These are phyloP conservation scores for Globisporangium abappressorium DNA, from an alignment of 352 stramenopile species.

Conservation along the genomic window DNA sequence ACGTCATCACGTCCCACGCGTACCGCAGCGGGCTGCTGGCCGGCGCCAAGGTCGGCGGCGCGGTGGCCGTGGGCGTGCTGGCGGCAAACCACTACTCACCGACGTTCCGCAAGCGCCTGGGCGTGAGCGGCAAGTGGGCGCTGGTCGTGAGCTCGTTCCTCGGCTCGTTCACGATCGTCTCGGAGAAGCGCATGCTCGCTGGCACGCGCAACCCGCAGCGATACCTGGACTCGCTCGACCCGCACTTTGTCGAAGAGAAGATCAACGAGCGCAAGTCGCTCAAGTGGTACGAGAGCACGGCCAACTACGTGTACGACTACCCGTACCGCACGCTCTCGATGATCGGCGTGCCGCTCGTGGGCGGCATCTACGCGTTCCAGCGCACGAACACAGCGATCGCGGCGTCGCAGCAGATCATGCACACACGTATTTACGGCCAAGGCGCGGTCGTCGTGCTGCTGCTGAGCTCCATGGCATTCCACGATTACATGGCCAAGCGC, in stretches of 20 bases:
- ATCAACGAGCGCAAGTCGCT: conserved; percentile 33
- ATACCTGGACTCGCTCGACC: conserved; percentile 62
- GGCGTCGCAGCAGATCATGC: conserved; percentile 83
- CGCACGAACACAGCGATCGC: conserved; percentile 66
- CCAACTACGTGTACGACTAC: conserved; percentile 83
- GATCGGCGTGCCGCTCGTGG: conserved; percentile 60
- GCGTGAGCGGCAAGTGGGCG: conserved; percentile 69
- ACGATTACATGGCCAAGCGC: conserved; percentile 78
- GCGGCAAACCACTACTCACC: conserved; percentile 58
- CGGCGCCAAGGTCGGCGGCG: conserved; percentile 27
- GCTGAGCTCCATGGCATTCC: conserved; percentile 78
- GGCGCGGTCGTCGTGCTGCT: conserved; percentile 63
- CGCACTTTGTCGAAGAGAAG: conserved; percentile 38
- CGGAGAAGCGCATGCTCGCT: conserved; percentile 57
- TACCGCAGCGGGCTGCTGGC: conserved; percentile 56
- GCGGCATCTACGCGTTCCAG: conserved; percentile 72
- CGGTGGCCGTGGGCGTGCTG: conserved; percentile 31
- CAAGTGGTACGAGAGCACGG: conserved; percentile 52
- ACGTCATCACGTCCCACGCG: conserved; percentile 72
- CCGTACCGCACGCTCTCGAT: conserved; percentile 58
- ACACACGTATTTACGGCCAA: conserved; percentile 84
- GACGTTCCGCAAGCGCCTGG: conserved; percentile 67
- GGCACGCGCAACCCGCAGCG: conserved; percentile 69
- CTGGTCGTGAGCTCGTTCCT: conserved; percentile 63
- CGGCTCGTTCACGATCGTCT: conserved; percentile 60